A percentile compares a stretch with the other conserved stretches of the same genome.
phyloP scores from a whole-genome alignment of 345 rosid species.

The Chamaenerion angustifolium region DNA sequence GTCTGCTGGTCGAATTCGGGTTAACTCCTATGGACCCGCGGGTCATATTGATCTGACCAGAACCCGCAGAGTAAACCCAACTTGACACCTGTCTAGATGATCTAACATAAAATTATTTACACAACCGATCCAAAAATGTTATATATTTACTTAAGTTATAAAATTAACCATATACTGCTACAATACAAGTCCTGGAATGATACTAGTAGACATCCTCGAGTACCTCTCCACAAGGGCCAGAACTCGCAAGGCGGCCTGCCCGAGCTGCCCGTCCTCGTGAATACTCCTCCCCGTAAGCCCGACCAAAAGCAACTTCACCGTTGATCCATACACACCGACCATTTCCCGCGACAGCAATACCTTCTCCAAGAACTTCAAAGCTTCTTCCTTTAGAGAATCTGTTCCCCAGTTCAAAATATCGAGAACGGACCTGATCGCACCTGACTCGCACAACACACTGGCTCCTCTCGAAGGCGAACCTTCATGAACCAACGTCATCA shows the following conservation, averaged over 20 bases:
- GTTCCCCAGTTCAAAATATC: constrained; percentile 42
- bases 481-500: constrained; percentile 35
- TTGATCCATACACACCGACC: constrained; percentile 39
- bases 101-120: too few species aligned
- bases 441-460: constrained; percentile 30
- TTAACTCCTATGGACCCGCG: too few species aligned
- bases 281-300: constrained; percentile 27
- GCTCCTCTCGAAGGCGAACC: constrained; percentile 24
- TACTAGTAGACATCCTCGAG: constrained; percentile 42
- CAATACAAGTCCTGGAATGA: constrained; percentile 24
- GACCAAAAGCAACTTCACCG: constrained; percentile 24
- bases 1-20: too few species aligned
- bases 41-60: too few species aligned
- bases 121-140: too few species aligned
- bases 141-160: too few species aligned
- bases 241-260: constrained; percentile 30
- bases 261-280: constrained; percentile 18
- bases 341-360: constrained; percentile 34
- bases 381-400: constrained; percentile 39
- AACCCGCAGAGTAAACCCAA: too few species aligned
- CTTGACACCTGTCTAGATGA: too few species aligned
- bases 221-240: constrained; percentile 34
- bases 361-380: constrained; percentile 38
- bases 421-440: constrained; percentile 30
- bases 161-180: too few species aligned